These are phyloP conservation scores for Aspergillus sclerotiicarbonarius DNA, from an alignment of 495 filamentous ascomycete species.

Conservation along the genomic window DNA sequence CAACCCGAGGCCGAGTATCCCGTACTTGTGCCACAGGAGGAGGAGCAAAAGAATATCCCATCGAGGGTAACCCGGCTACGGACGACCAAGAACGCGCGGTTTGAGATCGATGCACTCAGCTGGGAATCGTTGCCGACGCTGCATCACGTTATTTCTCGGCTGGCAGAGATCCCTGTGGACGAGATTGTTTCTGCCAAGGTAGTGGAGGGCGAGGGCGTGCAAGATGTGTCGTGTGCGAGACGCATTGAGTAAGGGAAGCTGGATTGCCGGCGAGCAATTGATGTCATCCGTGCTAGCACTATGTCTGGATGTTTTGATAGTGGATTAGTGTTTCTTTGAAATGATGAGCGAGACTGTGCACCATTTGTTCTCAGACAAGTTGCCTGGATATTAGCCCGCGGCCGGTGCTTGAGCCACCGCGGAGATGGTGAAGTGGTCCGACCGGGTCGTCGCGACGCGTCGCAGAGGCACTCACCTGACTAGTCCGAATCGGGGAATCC, in stretches of 20 bases:
- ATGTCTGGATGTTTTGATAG: neutral
- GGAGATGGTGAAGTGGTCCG: no score
- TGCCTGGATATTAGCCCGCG: no score
- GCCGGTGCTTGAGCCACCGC: no score
- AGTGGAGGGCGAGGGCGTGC: conserved; percentile 48
- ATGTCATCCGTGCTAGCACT: neutral
- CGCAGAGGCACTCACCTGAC: neutral
- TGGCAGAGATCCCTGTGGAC: conserved; percentile 55
- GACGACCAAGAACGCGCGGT: conserved; percentile 38
- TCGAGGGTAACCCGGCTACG: conserved; percentile 32
- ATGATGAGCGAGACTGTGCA: neutral
- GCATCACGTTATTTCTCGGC: conserved; percentile 48
- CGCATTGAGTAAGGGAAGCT: conserved; percentile 35
- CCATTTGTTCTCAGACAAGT: neutral
- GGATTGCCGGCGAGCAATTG: conserved; percentile 40
- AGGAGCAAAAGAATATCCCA: conserved; percentile 33
- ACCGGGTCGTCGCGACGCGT: neutral
- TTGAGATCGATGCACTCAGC: conserved; percentile 42
- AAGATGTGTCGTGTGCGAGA: conserved; percentile 42
- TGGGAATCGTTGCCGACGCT: conserved; percentile 54
- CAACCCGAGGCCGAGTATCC: conserved; percentile 48
- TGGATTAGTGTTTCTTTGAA: neutral
- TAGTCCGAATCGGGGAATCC: no score
- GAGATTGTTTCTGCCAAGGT: conserved; percentile 51
- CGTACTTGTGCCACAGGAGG: conserved; percentile 38